Conservation (phyloP, 2,329 filamentous ascomycete species). For the Talaromyces sp. region DNA sequence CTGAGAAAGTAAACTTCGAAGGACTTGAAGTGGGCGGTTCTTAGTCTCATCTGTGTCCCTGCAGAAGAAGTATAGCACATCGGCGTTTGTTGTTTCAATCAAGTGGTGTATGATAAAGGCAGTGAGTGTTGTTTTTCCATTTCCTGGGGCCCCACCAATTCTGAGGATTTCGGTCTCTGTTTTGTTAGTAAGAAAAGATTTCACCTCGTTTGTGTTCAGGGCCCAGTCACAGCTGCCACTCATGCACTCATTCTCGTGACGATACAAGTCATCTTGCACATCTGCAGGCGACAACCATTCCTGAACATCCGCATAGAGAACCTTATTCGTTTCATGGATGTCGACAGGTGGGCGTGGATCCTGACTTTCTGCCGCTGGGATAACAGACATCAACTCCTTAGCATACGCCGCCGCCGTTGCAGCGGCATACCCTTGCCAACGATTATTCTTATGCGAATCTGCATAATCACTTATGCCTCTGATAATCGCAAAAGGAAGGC, state of each 20-base stretch:
- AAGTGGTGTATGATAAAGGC: not conserved
- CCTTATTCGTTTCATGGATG: not conserved
- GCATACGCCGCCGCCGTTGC: constrained; percentile 22
- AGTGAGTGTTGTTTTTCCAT: constrained; percentile 3
- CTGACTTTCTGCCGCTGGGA: constrained; percentile 2
- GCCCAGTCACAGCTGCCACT: constrained; percentile 2
- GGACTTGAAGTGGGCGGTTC: not conserved
- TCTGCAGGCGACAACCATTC: not conserved
- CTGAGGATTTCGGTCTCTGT: not conserved
- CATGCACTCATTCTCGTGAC: not conserved
- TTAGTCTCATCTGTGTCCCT: constrained; percentile 1
- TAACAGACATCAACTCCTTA: constrained; percentile 13
- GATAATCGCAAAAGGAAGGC: not conserved
- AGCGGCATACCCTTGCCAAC: constrained; percentile 30
- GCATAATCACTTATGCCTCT: constrained; percentile 19
- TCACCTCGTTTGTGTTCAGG: not conserved
- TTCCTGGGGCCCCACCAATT: constrained; percentile 1
- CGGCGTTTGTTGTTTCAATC: not conserved
- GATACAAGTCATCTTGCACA: constrained; percentile 1
- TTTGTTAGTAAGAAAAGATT: not conserved
- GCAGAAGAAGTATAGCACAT: constrained; percentile 3
- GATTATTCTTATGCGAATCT: constrained; percentile 17
- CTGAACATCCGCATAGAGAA: not conserved
- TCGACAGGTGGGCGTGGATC: not conserved
- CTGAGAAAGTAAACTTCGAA: constrained; percentile 4